Percentiles rank a stretch among this genome's conserved stretches.
Evolutionary conservation across 345 rosid species (phyloP).

Genomic region (Arabis hirsuta): DNA sequence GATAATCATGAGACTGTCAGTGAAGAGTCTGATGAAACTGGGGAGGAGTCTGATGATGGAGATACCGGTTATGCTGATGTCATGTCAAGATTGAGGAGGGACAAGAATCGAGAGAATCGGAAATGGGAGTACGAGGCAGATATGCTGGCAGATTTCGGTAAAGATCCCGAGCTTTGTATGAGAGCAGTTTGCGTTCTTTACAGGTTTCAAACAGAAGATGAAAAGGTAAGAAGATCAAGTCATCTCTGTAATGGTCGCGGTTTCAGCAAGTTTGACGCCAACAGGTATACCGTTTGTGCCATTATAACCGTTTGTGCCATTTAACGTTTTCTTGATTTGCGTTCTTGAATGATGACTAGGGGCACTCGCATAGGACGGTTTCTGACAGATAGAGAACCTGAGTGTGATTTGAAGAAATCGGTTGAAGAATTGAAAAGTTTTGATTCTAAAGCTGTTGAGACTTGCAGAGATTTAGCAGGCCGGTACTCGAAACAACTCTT

Average conservation of each 20-base stretch:
- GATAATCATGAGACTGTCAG: conserved; percentile 38
- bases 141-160: conserved; percentile 74
- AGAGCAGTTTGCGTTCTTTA: conserved; percentile 80
- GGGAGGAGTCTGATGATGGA: conserved; percentile 53
- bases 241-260: conserved; percentile 57
- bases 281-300: conserved; percentile 48
- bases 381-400: conserved; percentile 61
- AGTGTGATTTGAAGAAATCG: conserved; percentile 63
- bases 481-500: conserved; percentile 75
- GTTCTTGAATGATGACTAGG: conserved; percentile 42
- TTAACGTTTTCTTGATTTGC: not conserved
- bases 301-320: not conserved
- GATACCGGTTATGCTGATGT: conserved; percentile 43
- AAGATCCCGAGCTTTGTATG: conserved; percentile 74
- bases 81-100: conserved; percentile 55
- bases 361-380: conserved; percentile 61
- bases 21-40: conserved; percentile 13
- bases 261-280: conserved; percentile 70
- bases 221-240: conserved; percentile 50
- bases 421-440: conserved; percentile 53
- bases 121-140: conserved; percentile 69
- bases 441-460: conserved; percentile 48
- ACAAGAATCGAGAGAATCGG: conserved; percentile 43
- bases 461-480: conserved; percentile 56
- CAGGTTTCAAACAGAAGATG: conserved; percentile 66